Evolutionary conservation across 2,329 filamentous ascomycete genomes (phyloP).

Genomic region (Ceratocystis diversiconidia): DNA sequence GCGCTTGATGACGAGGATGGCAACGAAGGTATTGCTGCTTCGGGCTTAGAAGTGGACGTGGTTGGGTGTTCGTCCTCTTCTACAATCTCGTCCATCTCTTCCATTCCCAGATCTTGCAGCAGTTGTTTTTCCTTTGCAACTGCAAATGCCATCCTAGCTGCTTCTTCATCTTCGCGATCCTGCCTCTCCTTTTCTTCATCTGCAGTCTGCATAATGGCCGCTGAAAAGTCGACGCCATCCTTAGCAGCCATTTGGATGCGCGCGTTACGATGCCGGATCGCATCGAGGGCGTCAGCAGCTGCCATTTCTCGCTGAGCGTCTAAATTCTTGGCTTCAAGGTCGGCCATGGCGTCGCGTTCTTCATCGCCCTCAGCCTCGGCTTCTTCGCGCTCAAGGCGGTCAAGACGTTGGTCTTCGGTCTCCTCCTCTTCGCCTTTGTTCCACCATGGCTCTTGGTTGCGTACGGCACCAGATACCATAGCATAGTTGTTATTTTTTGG

Average conservation of each 20-base stretch:
- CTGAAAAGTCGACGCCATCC: constrained; percentile 47
- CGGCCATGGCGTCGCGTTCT: constrained; percentile 85
- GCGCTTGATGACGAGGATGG: not conserved
- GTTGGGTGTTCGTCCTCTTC: constrained; percentile 11
- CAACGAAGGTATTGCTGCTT: not conserved
- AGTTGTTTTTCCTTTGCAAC: constrained; percentile 41
- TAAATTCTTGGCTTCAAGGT: constrained; percentile 81
- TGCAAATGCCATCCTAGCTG: constrained; percentile 64
- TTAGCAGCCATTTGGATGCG: constrained; percentile 63
- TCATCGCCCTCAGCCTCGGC: constrained; percentile 46
- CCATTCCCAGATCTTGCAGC: constrained; percentile 35
- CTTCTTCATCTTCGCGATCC: constrained; percentile 72
- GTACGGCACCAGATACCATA: constrained; percentile 66
- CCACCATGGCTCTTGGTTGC: constrained; percentile 89
- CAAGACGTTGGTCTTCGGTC: constrained; percentile 74
- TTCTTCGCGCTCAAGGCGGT: constrained; percentile 67
- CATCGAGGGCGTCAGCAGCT: constrained; percentile 86
- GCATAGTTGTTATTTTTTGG: constrained; percentile 89
- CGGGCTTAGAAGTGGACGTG: not conserved
- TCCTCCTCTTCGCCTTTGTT: constrained; percentile 49
- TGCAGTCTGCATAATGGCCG: constrained; percentile 36
- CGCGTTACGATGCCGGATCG: constrained; percentile 85
- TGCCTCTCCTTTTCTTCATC: constrained; percentile 49
- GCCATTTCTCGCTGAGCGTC: constrained; percentile 95
- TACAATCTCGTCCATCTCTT: constrained; percentile 22